A percentile compares a stretch with the other conserved stretches of the same genome.
These are phyloP conservation scores for Aspergillus brunneoviolaceus DNA, from an alignment of 2,329 filamentous ascomycete genomes.

Conservation along the genomic window DNA sequence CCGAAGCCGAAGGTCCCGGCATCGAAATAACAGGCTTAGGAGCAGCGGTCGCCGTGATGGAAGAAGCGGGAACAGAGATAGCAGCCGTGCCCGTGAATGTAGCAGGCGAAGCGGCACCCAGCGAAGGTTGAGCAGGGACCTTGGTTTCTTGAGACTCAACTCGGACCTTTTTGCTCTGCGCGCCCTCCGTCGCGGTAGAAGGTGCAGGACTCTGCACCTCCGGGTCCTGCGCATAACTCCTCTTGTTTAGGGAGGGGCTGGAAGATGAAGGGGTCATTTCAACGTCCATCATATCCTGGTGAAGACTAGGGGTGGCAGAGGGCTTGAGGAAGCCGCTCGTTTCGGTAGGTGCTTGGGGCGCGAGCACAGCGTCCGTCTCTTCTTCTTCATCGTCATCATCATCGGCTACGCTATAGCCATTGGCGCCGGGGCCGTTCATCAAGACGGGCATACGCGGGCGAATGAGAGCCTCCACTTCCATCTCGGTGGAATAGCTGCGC, in stretches of 20 bases:
- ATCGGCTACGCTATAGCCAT: slow-evolving; percentile 26
- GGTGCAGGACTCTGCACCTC: slow-evolving; percentile 6
- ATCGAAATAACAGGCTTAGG: background rate
- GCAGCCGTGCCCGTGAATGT: slow-evolving; percentile 19
- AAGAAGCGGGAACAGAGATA: slow-evolving; percentile 13
- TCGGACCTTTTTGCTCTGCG: slow-evolving; percentile 34
- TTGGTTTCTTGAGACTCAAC: slow-evolving; percentile 23
- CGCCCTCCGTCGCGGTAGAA: slow-evolving; percentile 8
- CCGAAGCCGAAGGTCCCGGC: slow-evolving; percentile 8
- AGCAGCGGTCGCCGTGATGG: background rate
- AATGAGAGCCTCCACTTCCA: slow-evolving; percentile 69
- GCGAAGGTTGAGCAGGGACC: slow-evolving; percentile 9
- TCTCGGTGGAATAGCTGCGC: slow-evolving; percentile 61
- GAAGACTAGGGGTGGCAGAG: slow-evolving; percentile 14
- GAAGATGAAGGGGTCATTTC: slow-evolving; percentile 12
- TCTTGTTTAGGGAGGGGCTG: slow-evolving; percentile 25
- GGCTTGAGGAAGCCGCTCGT: slow-evolving; percentile 28
- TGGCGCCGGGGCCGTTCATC: slow-evolving; percentile 29
- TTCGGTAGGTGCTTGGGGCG: slow-evolving; percentile 16
- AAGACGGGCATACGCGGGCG: slow-evolving; percentile 53
- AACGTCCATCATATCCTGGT: slow-evolving; percentile 16
- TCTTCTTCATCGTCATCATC: slow-evolving; percentile 35
- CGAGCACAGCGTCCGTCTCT: slow-evolving; percentile 18
- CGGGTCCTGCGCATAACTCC: slow-evolving; percentile 28
- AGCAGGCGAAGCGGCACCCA: slow-evolving; percentile 15